phyloP scores from a whole-genome alignment of 2,329 filamentous ascomycete species.

The Phialophora verrucosa region DNA sequence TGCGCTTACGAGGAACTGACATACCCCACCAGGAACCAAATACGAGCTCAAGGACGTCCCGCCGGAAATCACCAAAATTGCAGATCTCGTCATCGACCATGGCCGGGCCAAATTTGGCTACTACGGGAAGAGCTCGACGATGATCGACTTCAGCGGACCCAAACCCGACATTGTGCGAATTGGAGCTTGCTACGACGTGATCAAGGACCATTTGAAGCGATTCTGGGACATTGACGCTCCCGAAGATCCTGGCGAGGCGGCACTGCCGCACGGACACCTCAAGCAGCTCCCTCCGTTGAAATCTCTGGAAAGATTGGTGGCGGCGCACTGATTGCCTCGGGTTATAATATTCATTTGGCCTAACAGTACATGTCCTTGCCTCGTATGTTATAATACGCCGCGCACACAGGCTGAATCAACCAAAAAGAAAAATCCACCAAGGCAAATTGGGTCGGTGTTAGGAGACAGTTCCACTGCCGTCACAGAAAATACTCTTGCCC shows the following conservation, averaged over 20 bases:
- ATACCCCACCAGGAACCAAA: conserved; percentile 39
- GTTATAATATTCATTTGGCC: conserved; percentile 1
- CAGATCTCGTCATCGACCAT: conserved; percentile 45
- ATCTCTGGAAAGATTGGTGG: conserved; percentile 13
- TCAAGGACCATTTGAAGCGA: conserved; percentile 39
- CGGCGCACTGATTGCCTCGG: conserved; percentile 2
- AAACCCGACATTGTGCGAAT: conserved; percentile 40
- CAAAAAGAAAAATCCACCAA: not conserved
- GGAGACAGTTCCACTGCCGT: conserved; percentile 2
- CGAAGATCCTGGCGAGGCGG: conserved; percentile 35
- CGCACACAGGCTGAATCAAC: not conserved
- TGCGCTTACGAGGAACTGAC: conserved; percentile 1
- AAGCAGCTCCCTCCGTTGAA: conserved; percentile 17
- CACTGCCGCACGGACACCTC: conserved; percentile 34
- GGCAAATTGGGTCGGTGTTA: not conserved
- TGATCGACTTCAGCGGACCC: conserved; percentile 40
- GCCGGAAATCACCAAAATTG: conserved; percentile 40
- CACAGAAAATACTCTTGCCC: not conserved
- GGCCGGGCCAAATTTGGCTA: conserved; percentile 41
- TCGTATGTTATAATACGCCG: not conserved
- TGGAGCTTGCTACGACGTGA: conserved; percentile 43
- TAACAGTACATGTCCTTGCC: not conserved
- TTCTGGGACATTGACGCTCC: conserved; percentile 37
- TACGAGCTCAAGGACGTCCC: conserved; percentile 43
- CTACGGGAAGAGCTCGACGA: conserved; percentile 42